A percentile compares a stretch with the other conserved stretches of the same genome.
Evolutionary conservation across 2,329 filamentous ascomycete species (phyloP).

Genomic region (Microascus cirrosus): DNA sequence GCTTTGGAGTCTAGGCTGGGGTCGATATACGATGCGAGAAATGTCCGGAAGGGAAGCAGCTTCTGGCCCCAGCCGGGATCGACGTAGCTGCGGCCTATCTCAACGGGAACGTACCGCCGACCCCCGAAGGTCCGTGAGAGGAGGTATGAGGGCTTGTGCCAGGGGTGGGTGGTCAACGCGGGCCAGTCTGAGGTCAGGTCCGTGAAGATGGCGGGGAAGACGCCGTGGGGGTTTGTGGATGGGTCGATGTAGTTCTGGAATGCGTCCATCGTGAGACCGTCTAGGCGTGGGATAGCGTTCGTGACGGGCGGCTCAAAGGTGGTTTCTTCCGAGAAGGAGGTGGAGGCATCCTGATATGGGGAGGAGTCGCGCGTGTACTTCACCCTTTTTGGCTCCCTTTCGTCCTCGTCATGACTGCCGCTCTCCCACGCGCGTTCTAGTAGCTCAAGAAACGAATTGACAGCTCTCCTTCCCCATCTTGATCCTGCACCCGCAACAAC

Average conservation of each 20-base stretch:
- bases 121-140: constrained; percentile 64
- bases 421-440: constrained; percentile 4
- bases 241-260: constrained; percentile 51
- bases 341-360: constrained; percentile 7
- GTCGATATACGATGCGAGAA: constrained; percentile 52
- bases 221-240: constrained; percentile 22
- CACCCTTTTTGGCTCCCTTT: constrained; percentile 6
- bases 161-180: constrained; percentile 54
- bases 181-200: constrained; percentile 63
- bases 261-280: constrained; percentile 37
- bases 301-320: constrained; percentile 28
- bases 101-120: constrained; percentile 70
- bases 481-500: constrained; percentile 36
- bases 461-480: constrained; percentile 7
- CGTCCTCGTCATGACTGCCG: neutral
- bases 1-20: neutral
- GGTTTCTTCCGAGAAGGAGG: constrained; percentile 4
- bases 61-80: constrained; percentile 76
- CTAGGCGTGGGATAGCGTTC: constrained; percentile 26
- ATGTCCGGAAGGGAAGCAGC: constrained; percentile 63
- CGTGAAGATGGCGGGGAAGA: constrained; percentile 59
- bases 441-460: constrained; percentile 7
- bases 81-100: constrained; percentile 79
- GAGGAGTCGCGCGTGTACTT: constrained; percentile 10
- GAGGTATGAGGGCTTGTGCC: constrained; percentile 66